These are phyloP conservation scores for Balakata baccata DNA, from an alignment of 345 rosid genomes.

Conservation along the genomic window DNA sequence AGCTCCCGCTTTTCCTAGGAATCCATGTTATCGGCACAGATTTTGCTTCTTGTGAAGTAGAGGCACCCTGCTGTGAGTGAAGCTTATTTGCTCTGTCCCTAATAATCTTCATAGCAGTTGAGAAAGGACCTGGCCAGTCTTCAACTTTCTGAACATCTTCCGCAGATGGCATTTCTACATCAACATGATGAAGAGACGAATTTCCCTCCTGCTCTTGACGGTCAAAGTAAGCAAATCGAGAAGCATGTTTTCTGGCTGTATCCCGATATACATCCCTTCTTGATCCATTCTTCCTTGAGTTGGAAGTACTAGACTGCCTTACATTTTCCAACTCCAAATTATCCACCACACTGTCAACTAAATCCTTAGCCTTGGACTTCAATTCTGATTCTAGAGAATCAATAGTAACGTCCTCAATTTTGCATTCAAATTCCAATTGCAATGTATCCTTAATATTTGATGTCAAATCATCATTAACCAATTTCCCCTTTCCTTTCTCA, in stretches of 20 bases:
- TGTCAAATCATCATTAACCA: conserved; percentile 22
- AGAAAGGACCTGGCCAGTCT: conserved; percentile 98
- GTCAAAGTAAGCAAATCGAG: conserved; percentile 67
- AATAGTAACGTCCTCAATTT: conserved; percentile 4
- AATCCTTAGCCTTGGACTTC: conserved; percentile 23
- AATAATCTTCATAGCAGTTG: conserved; percentile 91
- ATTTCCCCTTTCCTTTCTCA: conserved; percentile 55
- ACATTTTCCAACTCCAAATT: conserved; percentile 14
- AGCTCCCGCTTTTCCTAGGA: conserved; percentile 40
- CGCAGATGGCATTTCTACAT: conserved; percentile 27
- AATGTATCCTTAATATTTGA: conserved; percentile 11
- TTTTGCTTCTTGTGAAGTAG: conserved; percentile 20
- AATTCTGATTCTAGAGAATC: background rate
- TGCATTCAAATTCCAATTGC: conserved; percentile 15
- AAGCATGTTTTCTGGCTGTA: conserved; percentile 61
- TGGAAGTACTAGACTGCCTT: conserved; percentile 7
- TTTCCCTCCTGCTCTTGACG: conserved; percentile 25
- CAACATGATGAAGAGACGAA: conserved; percentile 24
- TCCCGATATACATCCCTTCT: conserved; percentile 49
- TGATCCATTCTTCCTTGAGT: conserved; percentile 10
- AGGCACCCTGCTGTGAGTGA: conserved; percentile 14
- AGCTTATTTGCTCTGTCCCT: conserved; percentile 52
- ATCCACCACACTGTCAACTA: conserved; percentile 9
- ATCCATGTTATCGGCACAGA: conserved; percentile 48
- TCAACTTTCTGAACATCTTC: conserved; percentile 38